phyloP scores from a whole-genome alignment of 2,329 filamentous ascomycete species.

The Dothidotthia symphoricarpi region DNA sequence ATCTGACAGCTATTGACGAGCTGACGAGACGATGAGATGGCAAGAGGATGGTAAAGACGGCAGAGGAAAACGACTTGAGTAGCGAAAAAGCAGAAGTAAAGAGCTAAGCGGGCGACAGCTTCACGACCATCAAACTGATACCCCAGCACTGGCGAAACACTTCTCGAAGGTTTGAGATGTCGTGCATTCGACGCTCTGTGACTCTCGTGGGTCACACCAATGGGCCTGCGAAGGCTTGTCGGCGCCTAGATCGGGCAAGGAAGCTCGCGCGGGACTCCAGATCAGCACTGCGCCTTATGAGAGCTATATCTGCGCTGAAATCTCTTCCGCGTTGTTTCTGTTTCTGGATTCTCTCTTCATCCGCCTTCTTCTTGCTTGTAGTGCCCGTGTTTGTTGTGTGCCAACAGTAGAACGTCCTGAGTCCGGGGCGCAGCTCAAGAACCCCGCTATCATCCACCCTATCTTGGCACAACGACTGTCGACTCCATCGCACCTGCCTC shows the following conservation, averaged over 20 bases:
- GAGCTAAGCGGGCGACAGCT: conserved; percentile 9
- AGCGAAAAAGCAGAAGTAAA: conserved; percentile 5
- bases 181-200: conserved; percentile 8
- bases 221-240: conserved; percentile 7
- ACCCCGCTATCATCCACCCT: conserved; percentile 18
- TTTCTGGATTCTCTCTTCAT: conserved; percentile 5
- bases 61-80: conserved; percentile 6
- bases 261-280: conserved; percentile 9
- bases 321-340: conserved; percentile 7
- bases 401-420: conserved; percentile 5
- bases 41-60: background rate
- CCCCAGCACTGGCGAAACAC: conserved; percentile 10
- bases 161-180: conserved; percentile 9
- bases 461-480: conserved; percentile 2
- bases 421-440: conserved; percentile 7
- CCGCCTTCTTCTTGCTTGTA: conserved; percentile 8
- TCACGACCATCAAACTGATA: background rate
- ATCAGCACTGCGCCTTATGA: conserved; percentile 8
- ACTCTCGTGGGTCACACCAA: conserved; percentile 15
- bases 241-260: conserved; percentile 13
- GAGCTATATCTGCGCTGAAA: conserved; percentile 4
- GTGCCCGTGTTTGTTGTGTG: conserved; percentile 9
- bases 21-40: conserved; percentile 1
- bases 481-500: conserved; percentile 8
- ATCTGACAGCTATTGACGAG: conserved; percentile 4